A percentile compares a stretch with the other conserved stretches of the same genome.
Conservation (phyloP, 306 rosid species). For the Lathyrus sativus region DNA sequence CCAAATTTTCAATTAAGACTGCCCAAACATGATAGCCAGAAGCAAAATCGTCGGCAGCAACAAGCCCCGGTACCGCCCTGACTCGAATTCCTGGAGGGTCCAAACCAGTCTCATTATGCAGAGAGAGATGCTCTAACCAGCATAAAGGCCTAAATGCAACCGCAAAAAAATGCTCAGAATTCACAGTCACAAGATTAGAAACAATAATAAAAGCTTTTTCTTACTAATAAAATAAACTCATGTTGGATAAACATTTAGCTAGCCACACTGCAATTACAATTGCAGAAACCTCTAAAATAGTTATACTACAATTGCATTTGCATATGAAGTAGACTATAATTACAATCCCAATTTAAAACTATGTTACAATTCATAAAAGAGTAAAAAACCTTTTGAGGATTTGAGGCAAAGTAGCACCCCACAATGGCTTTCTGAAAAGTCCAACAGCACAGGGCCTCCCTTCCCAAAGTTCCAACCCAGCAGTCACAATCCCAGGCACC, state of each 20-base stretch:
- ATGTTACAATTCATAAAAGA: neutral
- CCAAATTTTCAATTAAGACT: constrained; percentile 71
- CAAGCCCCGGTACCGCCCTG: constrained; percentile 69
- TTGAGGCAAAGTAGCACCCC: constrained; percentile 72
- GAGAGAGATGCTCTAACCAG: constrained; percentile 81
- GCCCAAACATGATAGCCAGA: constrained; percentile 72
- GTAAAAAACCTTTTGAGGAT: constrained; percentile 56
- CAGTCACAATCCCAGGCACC: constrained; percentile 77
- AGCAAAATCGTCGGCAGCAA: constrained; percentile 58
- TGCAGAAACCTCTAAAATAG: neutral
- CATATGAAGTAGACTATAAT: neutral
- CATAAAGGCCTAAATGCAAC: constrained; percentile 63
- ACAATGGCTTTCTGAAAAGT: constrained; percentile 62
- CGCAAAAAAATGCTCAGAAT: constrained; percentile 26
- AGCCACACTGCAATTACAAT: neutral
- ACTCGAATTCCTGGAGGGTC: constrained; percentile 88
- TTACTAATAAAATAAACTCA: too few species aligned
- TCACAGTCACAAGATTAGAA: neutral
- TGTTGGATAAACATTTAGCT: too few species aligned
- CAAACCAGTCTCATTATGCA: constrained; percentile 73
- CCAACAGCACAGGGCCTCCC: constrained; percentile 76
- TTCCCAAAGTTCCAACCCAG: constrained; percentile 78
- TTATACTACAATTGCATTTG: neutral
- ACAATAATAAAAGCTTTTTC: neutral
- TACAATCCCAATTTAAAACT: neutral